Evolutionary conservation across 2,329 filamentous ascomycete species (phyloP).

Genomic region (Alternaria solani): DNA sequence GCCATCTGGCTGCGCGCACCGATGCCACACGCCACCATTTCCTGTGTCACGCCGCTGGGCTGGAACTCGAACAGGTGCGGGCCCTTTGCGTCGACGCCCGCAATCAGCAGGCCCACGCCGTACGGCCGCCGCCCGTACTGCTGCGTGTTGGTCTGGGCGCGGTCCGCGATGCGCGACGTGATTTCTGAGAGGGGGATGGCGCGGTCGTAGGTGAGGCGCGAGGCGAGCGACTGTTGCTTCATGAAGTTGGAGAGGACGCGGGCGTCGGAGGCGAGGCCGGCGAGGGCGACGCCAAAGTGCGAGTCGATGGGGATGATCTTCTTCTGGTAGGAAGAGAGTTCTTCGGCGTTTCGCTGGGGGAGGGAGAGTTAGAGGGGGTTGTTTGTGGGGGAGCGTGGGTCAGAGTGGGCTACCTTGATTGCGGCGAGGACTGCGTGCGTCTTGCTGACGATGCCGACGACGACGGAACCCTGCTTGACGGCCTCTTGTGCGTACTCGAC

Average conservation of each 20-base stretch:
- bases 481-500: conserved; percentile 99
- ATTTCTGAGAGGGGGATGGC: conserved; percentile 90
- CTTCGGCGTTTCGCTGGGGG: conserved; percentile 91
- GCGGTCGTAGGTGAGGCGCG: conserved; percentile 94
- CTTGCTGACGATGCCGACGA: conserved; percentile 97
- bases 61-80: conserved; percentile 99
- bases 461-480: conserved; percentile 98
- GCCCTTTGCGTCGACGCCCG: conserved; percentile 91
- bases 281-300: conserved; percentile 93
- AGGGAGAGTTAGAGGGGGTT: neutral
- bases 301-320: conserved; percentile 97
- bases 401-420: conserved; percentile 75
- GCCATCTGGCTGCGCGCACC: conserved; percentile 97
- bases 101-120: conserved; percentile 90
- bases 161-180: conserved; percentile 90
- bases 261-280: conserved; percentile 95
- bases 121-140: conserved; percentile 97
- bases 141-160: conserved; percentile 97
- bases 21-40: conserved; percentile 97
- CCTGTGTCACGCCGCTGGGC: conserved; percentile 92
- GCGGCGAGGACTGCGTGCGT: conserved; percentile 96
- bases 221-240: conserved; percentile 97
- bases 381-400: neutral
- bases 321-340: conserved; percentile 99
- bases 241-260: conserved; percentile 99